Conservation (phyloP, 306 rosid genomes). For the Glycine tomentella region DNA sequence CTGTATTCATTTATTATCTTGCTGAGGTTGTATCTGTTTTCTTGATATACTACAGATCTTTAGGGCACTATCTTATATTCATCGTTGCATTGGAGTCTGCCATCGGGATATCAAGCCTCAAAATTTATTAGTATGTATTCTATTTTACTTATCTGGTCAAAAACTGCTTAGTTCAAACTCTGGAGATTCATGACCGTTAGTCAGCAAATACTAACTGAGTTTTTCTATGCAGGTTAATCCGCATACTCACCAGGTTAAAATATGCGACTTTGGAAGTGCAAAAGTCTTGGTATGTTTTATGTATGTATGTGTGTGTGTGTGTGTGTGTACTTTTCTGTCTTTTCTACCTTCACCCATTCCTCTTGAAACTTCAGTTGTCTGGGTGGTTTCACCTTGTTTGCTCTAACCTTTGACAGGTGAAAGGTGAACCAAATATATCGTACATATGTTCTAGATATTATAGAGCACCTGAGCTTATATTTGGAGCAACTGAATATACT, state of each 20-base stretch:
- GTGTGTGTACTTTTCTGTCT: background rate
- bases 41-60: slow-evolving; percentile 68
- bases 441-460: slow-evolving; percentile 92
- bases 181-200: background rate
- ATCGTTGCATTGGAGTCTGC: slow-evolving; percentile 87
- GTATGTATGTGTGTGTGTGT: background rate
- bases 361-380: slow-evolving; percentile 22
- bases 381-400: slow-evolving; percentile 19
- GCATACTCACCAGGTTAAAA: slow-evolving; percentile 89
- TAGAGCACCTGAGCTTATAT: slow-evolving; percentile 94
- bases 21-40: slow-evolving; percentile 23
- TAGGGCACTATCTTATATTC: slow-evolving; percentile 85
- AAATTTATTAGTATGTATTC: slow-evolving; percentile 71
- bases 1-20: slow-evolving; percentile 8
- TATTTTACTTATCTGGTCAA: background rate
- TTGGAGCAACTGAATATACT: slow-evolving; percentile 94
- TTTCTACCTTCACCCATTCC: background rate
- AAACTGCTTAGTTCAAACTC: background rate
- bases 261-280: slow-evolving; percentile 94
- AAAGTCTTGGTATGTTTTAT: slow-evolving; percentile 80
- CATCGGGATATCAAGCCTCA: slow-evolving; percentile 95
- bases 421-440: slow-evolving; percentile 91
- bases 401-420: slow-evolving; percentile 61
- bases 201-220: background rate
- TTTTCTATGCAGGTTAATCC: slow-evolving; percentile 76